Evolutionary conservation across 2,329 filamentous ascomycete species (phyloP).

Genomic region (Chaetomiaceae sp.): DNA sequence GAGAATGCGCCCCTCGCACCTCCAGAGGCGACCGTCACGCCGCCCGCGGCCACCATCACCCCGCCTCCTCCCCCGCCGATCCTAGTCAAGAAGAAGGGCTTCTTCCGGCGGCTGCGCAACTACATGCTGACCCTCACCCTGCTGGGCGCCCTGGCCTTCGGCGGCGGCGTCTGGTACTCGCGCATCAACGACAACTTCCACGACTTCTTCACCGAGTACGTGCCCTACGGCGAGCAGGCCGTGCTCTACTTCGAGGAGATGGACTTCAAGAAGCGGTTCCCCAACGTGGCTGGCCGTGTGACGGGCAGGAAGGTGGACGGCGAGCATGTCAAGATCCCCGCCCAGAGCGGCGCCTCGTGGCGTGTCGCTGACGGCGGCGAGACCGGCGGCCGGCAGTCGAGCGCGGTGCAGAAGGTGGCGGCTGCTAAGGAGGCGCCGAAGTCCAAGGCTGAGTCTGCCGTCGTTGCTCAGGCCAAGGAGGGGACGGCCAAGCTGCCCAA

Average conservation of each 20-base stretch:
- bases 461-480: conserved; percentile 21
- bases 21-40: too few relatives aligned
- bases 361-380: conserved; percentile 62
- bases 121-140: conserved; percentile 73
- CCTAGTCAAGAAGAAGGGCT: conserved; percentile 56
- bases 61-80: conserved; percentile 36
- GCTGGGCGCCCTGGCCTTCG: conserved; percentile 74
- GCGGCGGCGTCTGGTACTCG: conserved; percentile 86
- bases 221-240: conserved; percentile 90
- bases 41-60: conserved; percentile 33
- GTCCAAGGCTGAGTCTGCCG: conserved; percentile 24
- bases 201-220: conserved; percentile 94
- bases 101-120: conserved; percentile 68
- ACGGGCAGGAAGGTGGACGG: conserved; percentile 54
- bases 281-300: conserved; percentile 41
- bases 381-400: conserved; percentile 56
- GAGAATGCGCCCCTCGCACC: conserved; percentile 40
- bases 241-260: conserved; percentile 94
- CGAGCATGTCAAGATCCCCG: conserved; percentile 74
- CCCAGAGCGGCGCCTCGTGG: conserved; percentile 81
- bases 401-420: conserved; percentile 43
- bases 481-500: conserved; percentile 30
- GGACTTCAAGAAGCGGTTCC: conserved; percentile 85
- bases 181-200: conserved; percentile 96
- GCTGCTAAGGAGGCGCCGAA: conserved; percentile 30